phyloP scores from a whole-genome alignment of 805 yeast species.

The Cyberlindnera xylosilytica region DNA sequence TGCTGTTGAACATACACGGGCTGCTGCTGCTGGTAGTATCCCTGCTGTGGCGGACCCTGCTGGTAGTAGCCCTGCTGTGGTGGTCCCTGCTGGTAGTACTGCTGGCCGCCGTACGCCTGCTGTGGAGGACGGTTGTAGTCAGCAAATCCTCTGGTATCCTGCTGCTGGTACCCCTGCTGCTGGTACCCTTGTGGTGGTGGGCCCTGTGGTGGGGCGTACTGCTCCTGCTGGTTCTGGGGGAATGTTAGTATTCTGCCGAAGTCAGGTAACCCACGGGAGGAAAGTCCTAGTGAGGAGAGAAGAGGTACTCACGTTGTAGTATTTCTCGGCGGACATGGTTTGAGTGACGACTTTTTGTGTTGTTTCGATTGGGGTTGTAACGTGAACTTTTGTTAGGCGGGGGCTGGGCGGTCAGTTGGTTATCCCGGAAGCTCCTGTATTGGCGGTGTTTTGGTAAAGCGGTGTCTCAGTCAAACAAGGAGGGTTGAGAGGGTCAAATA shows the following conservation, averaged over 20 bases:
- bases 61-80: slow-evolving; percentile 42
- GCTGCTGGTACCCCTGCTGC: slow-evolving; percentile 5
- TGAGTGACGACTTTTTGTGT: not conserved
- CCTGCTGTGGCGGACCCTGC: slow-evolving; percentile 38
- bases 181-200: slow-evolving; percentile 13
- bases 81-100: slow-evolving; percentile 35
- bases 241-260: slow-evolving; percentile 2
- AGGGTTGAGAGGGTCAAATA: too few species aligned
- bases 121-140: slow-evolving; percentile 24
- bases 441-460: too few species aligned
- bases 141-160: slow-evolving; percentile 19
- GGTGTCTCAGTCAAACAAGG: too few species aligned
- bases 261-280: not conserved
- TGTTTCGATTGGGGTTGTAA: not conserved
- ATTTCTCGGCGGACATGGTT: slow-evolving; percentile 28
- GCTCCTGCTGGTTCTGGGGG: slow-evolving; percentile 3
- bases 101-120: slow-evolving; percentile 18
- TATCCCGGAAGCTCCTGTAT: too few species aligned
- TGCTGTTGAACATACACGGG: slow-evolving; percentile 56
- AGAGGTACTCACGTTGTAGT: slow-evolving; percentile 21
- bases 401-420: too few species aligned
- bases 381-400: too few species aligned
- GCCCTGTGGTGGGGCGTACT: slow-evolving; percentile 18
- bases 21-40: slow-evolving; percentile 43
- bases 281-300: not conserved